These are phyloP conservation scores for Sapria himalayana DNA, from an alignment of 345 rosid genomes.

Conservation along the genomic window DNA sequence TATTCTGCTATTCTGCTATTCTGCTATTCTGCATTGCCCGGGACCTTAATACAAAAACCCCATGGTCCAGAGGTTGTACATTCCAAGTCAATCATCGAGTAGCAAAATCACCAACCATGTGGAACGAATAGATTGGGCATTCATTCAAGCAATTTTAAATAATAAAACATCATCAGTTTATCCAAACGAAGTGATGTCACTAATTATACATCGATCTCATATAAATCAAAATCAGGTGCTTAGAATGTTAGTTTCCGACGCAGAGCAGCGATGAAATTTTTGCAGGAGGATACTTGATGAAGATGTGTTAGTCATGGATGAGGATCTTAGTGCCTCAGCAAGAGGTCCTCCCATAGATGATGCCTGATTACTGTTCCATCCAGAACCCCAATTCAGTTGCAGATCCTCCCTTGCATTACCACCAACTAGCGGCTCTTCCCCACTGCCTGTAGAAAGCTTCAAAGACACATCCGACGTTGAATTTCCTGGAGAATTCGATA, in stretches of 20 bases:
- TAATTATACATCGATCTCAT: neutral
- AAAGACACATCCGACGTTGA: constrained; percentile 61
- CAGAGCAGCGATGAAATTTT: constrained; percentile 24
- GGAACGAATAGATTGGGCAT: too few relatives aligned
- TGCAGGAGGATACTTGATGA: constrained; percentile 68
- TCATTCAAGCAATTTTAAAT: too few relatives aligned
- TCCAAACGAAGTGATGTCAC: too few relatives aligned
- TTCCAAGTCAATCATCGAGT: too few relatives aligned
- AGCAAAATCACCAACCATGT: too few relatives aligned
- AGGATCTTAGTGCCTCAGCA: constrained; percentile 64
- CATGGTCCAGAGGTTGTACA: too few relatives aligned
- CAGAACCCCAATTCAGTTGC: constrained; percentile 31
- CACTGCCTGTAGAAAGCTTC: constrained; percentile 57
- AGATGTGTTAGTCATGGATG: constrained; percentile 32
- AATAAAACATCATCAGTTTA: too few relatives aligned
- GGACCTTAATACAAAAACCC: too few relatives aligned
- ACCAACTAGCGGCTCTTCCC: constrained; percentile 19
- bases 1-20: too few relatives aligned
- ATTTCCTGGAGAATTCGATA: constrained; percentile 56
- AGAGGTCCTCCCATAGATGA: constrained; percentile 77
- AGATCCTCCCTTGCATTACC: constrained; percentile 20
- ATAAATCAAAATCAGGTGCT: constrained; percentile 10
- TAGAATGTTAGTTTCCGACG: constrained; percentile 17
- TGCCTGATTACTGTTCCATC: constrained; percentile 35
- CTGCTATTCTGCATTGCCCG: too few relatives aligned